Percentiles rank a stretch among this genome's conserved stretches.
Conservation (phyloP, 306 rosid genomes). For the Medicago arabica region DNA sequence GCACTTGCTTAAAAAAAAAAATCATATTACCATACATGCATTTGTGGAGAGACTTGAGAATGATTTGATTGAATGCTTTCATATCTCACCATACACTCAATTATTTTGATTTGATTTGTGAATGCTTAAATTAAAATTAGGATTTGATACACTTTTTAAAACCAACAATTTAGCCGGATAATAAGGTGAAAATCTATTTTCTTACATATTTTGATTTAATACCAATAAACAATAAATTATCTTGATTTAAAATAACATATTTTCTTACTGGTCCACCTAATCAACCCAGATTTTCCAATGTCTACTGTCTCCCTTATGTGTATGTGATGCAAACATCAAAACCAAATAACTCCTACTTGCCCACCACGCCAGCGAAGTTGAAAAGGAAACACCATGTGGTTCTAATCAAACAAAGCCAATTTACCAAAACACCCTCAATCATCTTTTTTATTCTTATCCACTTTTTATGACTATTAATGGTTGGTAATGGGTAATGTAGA, state of each 20-base stretch:
- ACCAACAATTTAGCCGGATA: too few relatives aligned
- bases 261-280: not conserved
- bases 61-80: too few relatives aligned
- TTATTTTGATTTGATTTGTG: too few relatives aligned
- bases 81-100: too few relatives aligned
- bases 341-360: not conserved
- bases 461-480: not conserved
- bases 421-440: conserved; percentile 37
- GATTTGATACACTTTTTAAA: too few relatives aligned
- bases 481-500: conserved; percentile 42
- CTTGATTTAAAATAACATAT: not conserved
- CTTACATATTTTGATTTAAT: too few relatives aligned
- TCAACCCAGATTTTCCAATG: not conserved
- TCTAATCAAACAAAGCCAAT: conserved; percentile 21
- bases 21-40: too few relatives aligned
- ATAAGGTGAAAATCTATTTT: too few relatives aligned
- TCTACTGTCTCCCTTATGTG: too few relatives aligned
- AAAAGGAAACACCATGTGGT: conserved; percentile 31
- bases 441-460: conserved; percentile 13
- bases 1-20: too few relatives aligned
- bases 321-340: not conserved
- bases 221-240: not conserved
- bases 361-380: not conserved
- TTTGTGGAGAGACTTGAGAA: too few relatives aligned
- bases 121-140: too few relatives aligned